These are phyloP conservation scores for Ophidiomyces ophidiicola DNA, from an alignment of 2,329 filamentous ascomycete genomes.

Conservation along the genomic window DNA sequence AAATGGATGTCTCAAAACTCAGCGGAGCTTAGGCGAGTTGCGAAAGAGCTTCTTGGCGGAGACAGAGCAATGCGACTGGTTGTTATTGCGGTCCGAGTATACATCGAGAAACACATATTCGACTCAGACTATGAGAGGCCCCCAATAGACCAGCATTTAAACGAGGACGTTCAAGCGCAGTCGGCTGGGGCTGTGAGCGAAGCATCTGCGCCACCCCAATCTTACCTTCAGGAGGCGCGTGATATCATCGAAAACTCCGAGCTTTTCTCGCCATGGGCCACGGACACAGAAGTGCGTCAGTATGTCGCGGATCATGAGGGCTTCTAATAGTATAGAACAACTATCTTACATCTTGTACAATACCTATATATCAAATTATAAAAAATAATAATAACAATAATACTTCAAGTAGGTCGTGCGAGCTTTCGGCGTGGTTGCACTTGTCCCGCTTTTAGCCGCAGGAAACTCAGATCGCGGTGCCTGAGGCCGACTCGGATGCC, in stretches of 20 bases:
- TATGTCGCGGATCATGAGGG: slow-evolving; percentile 20
- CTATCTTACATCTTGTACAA: neutral
- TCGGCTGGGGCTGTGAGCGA: neutral
- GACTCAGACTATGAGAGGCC: slow-evolving; percentile 8
- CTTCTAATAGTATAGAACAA: too few relatives aligned
- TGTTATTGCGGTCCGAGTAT: slow-evolving; percentile 30
- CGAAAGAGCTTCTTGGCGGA: slow-evolving; percentile 29
- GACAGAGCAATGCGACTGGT: slow-evolving; percentile 29
- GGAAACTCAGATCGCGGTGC: neutral
- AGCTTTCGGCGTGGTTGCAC: neutral
- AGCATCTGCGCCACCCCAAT: neutral
- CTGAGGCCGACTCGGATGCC: slow-evolving; percentile 7
- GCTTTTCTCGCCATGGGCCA: slow-evolving; percentile 28
- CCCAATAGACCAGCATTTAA: neutral
- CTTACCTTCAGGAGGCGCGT: slow-evolving; percentile 26
- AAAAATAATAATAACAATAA: too few relatives aligned
- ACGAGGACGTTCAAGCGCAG: neutral
- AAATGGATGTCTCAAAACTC: slow-evolving; percentile 32
- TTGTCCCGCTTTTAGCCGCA: slow-evolving; percentile 1
- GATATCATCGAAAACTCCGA: slow-evolving; percentile 25
- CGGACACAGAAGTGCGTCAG: slow-evolving; percentile 28
- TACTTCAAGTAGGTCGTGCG: too few relatives aligned
- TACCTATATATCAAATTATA: too few relatives aligned
- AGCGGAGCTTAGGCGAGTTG: slow-evolving; percentile 23
- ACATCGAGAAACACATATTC: slow-evolving; percentile 30